A percentile compares a stretch with the other conserved stretches of the same genome.
phyloP scores from a whole-genome alignment of 805 yeast genomes.

The Spathaspora boniae region DNA sequence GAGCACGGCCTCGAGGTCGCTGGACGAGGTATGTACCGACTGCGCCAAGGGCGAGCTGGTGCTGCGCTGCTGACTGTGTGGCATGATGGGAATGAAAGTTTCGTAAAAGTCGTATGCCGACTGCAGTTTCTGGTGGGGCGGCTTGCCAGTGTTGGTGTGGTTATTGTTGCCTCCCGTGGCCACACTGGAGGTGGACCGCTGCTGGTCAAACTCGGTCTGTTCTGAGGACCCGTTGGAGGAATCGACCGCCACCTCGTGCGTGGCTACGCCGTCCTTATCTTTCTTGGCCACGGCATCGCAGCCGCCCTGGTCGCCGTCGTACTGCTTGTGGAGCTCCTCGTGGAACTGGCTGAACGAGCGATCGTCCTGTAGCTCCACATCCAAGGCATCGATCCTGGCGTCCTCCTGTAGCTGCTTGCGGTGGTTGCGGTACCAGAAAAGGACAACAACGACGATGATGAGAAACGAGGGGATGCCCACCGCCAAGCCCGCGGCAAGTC shows the following conservation, averaged over 20 bases:
- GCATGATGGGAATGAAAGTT: slow-evolving; percentile 37
- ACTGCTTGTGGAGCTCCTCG: slow-evolving; percentile 31
- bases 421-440: slow-evolving; percentile 29
- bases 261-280: slow-evolving; percentile 1
- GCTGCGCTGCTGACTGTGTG: slow-evolving; percentile 11
- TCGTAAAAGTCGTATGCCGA: slow-evolving; percentile 41
- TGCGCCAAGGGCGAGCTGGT: slow-evolving; percentile 6
- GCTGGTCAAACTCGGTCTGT: neutral
- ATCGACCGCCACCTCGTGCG: slow-evolving; percentile 3
- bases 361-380: slow-evolving; percentile 35
- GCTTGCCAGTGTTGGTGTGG: neutral
- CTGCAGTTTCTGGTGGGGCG: slow-evolving; percentile 4
- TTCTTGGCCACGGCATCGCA: no score
- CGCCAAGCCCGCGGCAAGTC: slow-evolving; percentile 39
- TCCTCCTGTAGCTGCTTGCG: slow-evolving; percentile 33
- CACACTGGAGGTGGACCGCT: neutral
- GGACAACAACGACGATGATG: slow-evolving; percentile 19
- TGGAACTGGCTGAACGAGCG: slow-evolving; percentile 33
- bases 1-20: neutral
- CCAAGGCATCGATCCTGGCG: slow-evolving; percentile 22
- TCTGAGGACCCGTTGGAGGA: slow-evolving; percentile 8
- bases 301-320: no score
- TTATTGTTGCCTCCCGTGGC: neutral
- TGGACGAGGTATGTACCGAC: slow-evolving; percentile 2
- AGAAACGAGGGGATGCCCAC: slow-evolving; percentile 38